Percentiles rank a stretch among this genome's conserved stretches.
phyloP scores from a whole-genome alignment of 257 asterid genomes.

The Buddleja alternifolia region DNA sequence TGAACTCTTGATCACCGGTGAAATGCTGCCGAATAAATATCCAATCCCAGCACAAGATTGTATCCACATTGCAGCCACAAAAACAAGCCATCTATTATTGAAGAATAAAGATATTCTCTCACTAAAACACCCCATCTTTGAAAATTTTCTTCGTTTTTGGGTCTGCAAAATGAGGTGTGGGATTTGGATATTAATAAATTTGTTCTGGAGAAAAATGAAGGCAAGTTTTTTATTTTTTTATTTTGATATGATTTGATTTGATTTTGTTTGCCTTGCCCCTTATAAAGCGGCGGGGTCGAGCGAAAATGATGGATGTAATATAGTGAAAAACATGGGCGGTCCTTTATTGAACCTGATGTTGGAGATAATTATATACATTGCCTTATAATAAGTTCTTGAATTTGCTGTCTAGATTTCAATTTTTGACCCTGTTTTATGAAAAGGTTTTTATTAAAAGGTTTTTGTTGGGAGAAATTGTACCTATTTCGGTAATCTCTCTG shows the following conservation, averaged over 20 bases:
- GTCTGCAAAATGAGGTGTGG: background rate
- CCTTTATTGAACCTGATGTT: background rate
- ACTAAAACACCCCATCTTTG: slow-evolving; percentile 33
- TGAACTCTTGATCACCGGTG: slow-evolving; percentile 73
- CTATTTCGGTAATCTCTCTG: no score
- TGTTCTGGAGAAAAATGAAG: background rate
- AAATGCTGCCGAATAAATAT: slow-evolving; percentile 79
- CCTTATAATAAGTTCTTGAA: no score
- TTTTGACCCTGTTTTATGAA: no score
- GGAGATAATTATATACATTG: background rate
- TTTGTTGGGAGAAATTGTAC: no score
- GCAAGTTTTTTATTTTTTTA: slow-evolving; percentile 1
- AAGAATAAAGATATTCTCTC: slow-evolving; percentile 42
- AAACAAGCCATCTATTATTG: slow-evolving; percentile 83
- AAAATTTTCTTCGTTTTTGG: background rate
- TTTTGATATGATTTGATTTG: background rate
- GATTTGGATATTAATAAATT: background rate
- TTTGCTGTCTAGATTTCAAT: no score
- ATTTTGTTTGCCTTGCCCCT: background rate
- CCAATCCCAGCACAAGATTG: slow-evolving; percentile 93
- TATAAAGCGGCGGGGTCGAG: slow-evolving; percentile 3
- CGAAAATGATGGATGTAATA: slow-evolving; percentile 27
- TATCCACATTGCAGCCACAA: slow-evolving; percentile 96
- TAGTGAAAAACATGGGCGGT: background rate
- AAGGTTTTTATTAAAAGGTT: no score